Base-by-base conservation (phyloP, 257 asterid species). In the Linderniella brevidens region DNA sequence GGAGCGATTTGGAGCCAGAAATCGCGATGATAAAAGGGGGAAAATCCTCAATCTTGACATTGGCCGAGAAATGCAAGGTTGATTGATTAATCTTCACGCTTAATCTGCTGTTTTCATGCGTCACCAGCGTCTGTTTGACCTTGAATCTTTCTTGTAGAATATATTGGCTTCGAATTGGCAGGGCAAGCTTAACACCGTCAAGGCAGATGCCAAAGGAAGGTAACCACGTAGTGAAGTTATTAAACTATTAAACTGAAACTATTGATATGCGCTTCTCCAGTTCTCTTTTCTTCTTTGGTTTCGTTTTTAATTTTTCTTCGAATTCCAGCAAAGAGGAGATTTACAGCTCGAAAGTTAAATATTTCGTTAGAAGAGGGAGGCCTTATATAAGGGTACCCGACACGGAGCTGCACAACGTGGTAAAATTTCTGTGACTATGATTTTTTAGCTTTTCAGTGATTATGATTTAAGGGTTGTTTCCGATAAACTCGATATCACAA, bases 361-460 rank as follows among this genome's bases (percentile, higher is more conserved):
- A 80, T 69, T 65, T 84, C 65, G 64, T 76, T 57, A 78, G 60
- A 64, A 84, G 68, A 58, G 98, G 92, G 54, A 74, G 64, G 64
- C 93, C 92, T 8, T 74, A 76, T 52, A 60, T 88, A 37, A 83
- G 95, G 95, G 68, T 88, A n/a, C 86, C 95, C 11, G 90, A 78
- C 63, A 76, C 74, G 59, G 95, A 88, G 64, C 62, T 74, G 71
- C 97, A 83, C 64, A 78, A 80, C 76, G 93, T 83, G 92, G 97
- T 87, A 77, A 25, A 25, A 25, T 25, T 2, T 51, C 32, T 38
- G 15, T 16, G 11, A 35, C 6, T 25, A 13, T 41, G 44, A 25
- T 37, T 35, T n/a, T 41, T 19, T 15, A 14, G 29, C 10, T 50
- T 57, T 46, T 45, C 13, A 17, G 25, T 15, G 57, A 16, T 40